Evolutionary conservation across 345 rosid genomes (phyloP), one percentile per base, ranked within the genome.

Genomic region (Orychophragmus violaceus): DNA sequence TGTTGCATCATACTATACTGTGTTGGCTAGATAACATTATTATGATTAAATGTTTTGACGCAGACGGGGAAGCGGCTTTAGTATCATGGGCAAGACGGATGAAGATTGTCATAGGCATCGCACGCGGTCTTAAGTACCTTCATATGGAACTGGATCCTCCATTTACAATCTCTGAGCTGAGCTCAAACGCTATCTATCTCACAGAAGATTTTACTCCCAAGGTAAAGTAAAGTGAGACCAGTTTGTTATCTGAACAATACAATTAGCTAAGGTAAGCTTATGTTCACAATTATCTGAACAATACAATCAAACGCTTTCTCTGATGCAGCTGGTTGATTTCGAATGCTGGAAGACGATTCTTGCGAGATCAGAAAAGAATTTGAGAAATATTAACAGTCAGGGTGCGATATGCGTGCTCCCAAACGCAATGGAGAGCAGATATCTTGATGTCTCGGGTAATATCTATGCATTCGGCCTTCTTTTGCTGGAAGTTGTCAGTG

Each of bases 261-360:
- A 64, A 22, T 49, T 36, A 63, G 42, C 70, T 46, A 27, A 49
- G 51, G 8, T 23, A n/a, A 42, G 36, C 60, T 72, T 23, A 45
- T 13, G 21, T 60, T 28, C 25, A 17, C 11, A 19, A 4, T 17
- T 5, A 12, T 18, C 18, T 3, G n/a, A n/a, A n/a, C n/a, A n/a
- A n/a, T n/a, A n/a, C n/a, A n/a, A n/a, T n/a, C n/a, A n/a, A n/a
- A n/a, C n/a, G n/a, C 44, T 28, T 57, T 54, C 39, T 67, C 52
- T 62, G 50, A 44, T 77, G 80, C 84, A 94, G 99, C 78, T 94
- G 79, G 93, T 94, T 22, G 99, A 94, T 80, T 94, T 94, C 53
- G 99, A 88, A 53, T 87, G 96, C 74, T 94, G 99, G 99, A 94
- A 91, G 82, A 79, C 87, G 18, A 88, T 94, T 69, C 91, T 88